Evolutionary conservation across 305 asterid species (phyloP).

Genomic region (Solanum hybrid): DNA sequence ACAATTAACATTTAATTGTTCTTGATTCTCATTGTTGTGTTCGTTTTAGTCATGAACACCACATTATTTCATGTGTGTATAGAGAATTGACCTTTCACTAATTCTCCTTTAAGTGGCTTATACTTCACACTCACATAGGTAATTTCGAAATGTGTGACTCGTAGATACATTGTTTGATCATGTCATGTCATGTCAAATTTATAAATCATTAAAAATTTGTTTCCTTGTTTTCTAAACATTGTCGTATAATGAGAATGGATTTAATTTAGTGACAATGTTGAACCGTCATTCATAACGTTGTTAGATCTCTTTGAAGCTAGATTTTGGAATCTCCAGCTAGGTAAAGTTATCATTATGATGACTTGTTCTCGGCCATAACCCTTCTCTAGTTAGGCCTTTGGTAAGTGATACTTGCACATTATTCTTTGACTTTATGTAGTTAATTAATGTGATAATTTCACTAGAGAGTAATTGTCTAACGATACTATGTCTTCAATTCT

Average conservation of each 20-base stretch:
- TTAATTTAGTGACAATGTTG: background rate
- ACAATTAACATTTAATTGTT: background rate
- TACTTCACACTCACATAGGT: background rate
- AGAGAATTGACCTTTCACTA: background rate
- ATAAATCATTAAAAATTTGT: background rate
- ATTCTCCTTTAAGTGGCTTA: background rate
- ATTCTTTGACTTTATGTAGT: background rate
- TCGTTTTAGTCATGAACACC: background rate
- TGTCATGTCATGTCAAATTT: background rate
- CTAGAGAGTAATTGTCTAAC: background rate
- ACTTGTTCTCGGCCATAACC: background rate
- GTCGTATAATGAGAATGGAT: background rate
- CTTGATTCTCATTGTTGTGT: background rate
- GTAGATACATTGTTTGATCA: background rate
- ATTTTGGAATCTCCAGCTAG: background rate
- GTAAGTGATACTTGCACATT: background rate
- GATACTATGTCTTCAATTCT: background rate
- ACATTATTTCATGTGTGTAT: background rate
- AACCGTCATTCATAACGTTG: background rate
- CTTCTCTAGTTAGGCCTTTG: background rate
- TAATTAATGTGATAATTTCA: background rate
- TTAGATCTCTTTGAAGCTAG: background rate
- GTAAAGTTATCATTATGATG: background rate
- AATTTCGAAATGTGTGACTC: background rate
- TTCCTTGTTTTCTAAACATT: background rate